These are phyloP conservation scores for Termitomyces sp. DNA, from an alignment of 768 basidiomycete genomes.

Conservation along the genomic window DNA sequence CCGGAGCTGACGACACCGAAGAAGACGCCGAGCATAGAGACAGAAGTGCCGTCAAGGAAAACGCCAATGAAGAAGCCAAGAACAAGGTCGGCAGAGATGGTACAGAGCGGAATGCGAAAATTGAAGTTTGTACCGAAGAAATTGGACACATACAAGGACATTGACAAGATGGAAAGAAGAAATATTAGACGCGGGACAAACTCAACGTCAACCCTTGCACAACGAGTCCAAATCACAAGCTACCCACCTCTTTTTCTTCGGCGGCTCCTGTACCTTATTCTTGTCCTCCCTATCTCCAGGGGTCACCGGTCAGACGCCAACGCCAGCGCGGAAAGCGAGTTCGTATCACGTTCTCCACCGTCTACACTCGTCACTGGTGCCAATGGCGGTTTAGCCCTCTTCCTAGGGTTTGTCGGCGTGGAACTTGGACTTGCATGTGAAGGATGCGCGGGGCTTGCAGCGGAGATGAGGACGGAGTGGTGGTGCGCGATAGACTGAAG, in stretches of 20 bases:
- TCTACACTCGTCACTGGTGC: slow-evolving; percentile 46
- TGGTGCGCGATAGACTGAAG: too few relatives aligned
- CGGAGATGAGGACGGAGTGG: slow-evolving; percentile 62
- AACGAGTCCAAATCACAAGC: slow-evolving; percentile 48
- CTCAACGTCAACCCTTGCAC: not conserved
- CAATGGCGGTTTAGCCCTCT: slow-evolving; percentile 38
- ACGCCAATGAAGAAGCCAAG: too few relatives aligned
- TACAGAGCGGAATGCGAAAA: too few relatives aligned
- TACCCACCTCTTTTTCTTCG: slow-evolving; percentile 82
- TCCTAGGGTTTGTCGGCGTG: too few relatives aligned
- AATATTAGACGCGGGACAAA: not conserved
- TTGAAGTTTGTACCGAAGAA: too few relatives aligned
- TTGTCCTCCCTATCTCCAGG: slow-evolving; percentile 18
- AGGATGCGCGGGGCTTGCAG: slow-evolving; percentile 23
- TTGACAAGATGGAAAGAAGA: too few relatives aligned
- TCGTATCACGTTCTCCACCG: too few relatives aligned
- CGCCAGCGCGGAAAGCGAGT: slow-evolving; percentile 1
- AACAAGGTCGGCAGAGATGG: too few relatives aligned
- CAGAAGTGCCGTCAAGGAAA: too few relatives aligned
- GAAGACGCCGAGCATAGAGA: too few relatives aligned
- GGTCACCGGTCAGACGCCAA: slow-evolving; percentile 7
- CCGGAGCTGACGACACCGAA: too few relatives aligned
- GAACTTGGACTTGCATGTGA: slow-evolving; percentile 22
- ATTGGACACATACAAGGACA: too few relatives aligned
- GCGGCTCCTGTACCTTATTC: slow-evolving; percentile 42